A percentile compares a stretch with the other conserved stretches of the same genome.
Evolutionary conservation across 1,284 basidiomycete genomes (phyloP).

Genomic region (Tilletia caries): DNA sequence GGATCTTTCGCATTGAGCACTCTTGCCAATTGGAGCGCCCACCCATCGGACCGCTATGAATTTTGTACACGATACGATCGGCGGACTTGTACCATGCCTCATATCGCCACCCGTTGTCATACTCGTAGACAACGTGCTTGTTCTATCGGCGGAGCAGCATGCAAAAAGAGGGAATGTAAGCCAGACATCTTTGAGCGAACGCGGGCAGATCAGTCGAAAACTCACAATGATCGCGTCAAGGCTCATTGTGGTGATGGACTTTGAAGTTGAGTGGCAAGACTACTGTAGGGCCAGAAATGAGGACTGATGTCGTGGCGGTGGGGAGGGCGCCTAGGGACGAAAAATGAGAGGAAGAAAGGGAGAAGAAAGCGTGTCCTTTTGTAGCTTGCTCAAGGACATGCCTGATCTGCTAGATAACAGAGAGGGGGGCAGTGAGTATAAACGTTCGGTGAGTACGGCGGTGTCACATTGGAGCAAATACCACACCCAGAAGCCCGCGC

Average conservation of each 20-base stretch:
- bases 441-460: no score
- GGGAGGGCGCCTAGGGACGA: no score
- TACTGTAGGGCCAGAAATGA: no score
- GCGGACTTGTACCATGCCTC: neutral
- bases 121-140: neutral
- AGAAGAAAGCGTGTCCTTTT: no score
- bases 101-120: neutral
- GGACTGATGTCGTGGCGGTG: no score
- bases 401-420: no score
- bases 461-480: no score
- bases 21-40: neutral
- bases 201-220: neutral
- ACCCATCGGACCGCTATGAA: neutral
- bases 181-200: neutral
- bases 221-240: neutral
- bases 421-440: no score
- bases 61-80: slow-evolving; percentile 4
- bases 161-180: no score
- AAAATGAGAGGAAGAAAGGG: no score
- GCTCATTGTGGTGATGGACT: neutral
- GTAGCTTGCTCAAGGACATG: no score
- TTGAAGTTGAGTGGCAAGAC: neutral
- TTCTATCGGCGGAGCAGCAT: neutral
- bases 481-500: no score
- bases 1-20: neutral